Conservation (phyloP, 108 stramenopile genomes). For the Nitzschia sp. region DNA sequence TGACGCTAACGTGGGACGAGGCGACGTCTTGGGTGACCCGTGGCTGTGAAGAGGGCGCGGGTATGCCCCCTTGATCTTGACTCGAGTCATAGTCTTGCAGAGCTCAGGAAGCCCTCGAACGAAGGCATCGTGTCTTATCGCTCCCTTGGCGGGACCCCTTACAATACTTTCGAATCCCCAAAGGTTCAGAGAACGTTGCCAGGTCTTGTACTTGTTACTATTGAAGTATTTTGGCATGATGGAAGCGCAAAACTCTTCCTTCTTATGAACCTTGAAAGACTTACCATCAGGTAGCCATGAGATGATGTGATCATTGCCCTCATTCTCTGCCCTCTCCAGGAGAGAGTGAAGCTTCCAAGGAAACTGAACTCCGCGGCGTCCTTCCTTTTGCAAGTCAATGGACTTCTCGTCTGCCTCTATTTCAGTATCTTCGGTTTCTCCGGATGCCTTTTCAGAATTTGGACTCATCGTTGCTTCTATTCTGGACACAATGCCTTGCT, state of each 20-base stretch:
- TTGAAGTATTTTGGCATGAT: slow-evolving; percentile 63
- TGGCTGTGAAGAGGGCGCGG: not conserved
- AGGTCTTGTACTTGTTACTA: slow-evolving; percentile 68
- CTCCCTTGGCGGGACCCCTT: slow-evolving; percentile 59
- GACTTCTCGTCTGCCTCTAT: not conserved
- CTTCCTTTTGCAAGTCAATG: slow-evolving; percentile 4
- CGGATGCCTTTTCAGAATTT: no score
- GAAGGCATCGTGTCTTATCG: slow-evolving; percentile 48
- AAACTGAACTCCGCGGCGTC: slow-evolving; percentile 25
- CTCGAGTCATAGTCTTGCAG: slow-evolving; percentile 23
- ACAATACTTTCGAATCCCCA: slow-evolving; percentile 60
- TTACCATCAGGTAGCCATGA: slow-evolving; percentile 66
- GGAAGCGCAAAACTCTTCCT: slow-evolving; percentile 53
- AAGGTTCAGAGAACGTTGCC: slow-evolving; percentile 62
- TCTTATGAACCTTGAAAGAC: slow-evolving; percentile 67
- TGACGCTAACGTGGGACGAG: not conserved
- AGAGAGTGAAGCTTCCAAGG: slow-evolving; percentile 55
- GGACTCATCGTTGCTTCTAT: no score
- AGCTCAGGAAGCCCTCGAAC: slow-evolving; percentile 36
- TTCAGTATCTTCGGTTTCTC: not conserved
- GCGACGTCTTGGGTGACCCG: not conserved
- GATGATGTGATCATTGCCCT: slow-evolving; percentile 39
- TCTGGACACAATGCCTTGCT: no score
- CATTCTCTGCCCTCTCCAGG: slow-evolving; percentile 39
- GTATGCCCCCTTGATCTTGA: slow-evolving; percentile 25